A percentile compares a stretch with the other conserved stretches of the same genome.
phyloP scores from a whole-genome alignment of 495 filamentous ascomycete genomes.

The Jackrogersella minutella region DNA sequence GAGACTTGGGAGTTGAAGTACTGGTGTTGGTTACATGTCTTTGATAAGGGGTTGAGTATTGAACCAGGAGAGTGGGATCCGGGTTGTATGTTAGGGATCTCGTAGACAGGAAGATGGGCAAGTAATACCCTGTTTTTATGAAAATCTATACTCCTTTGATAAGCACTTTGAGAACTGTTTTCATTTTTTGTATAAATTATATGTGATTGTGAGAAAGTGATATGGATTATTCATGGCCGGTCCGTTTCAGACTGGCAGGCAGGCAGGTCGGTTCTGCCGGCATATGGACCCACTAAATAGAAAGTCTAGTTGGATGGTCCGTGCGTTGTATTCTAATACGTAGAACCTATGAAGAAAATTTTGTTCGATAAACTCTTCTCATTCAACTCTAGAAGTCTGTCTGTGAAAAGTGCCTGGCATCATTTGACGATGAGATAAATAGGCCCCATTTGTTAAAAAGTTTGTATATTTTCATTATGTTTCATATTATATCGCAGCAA shows the following conservation, averaged over 20 bases:
- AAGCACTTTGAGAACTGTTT: too few relatives aligned
- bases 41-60: too few relatives aligned
- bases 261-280: neutral
- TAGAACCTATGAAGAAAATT: neutral
- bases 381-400: neutral
- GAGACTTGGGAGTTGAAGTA: neutral
- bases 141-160: too few relatives aligned
- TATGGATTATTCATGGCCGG: neutral
- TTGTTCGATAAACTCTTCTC: neutral
- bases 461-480: slow-evolving; percentile 27
- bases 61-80: too few relatives aligned
- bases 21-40: neutral
- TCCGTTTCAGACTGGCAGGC: slow-evolving; percentile 48
- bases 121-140: neutral
- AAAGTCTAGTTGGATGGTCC: neutral
- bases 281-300: neutral
- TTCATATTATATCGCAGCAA: slow-evolving; percentile 44
- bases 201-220: neutral
- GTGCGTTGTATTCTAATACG: neutral
- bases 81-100: too few relatives aligned
- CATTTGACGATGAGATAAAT: neutral
- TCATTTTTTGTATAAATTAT: too few relatives aligned
- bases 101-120: neutral
- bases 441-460: neutral
- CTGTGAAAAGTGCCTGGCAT: neutral